Base-by-base conservation (phyloP, 2,329 filamentous ascomycete genomes). In the Penicillium sp. region DNA sequence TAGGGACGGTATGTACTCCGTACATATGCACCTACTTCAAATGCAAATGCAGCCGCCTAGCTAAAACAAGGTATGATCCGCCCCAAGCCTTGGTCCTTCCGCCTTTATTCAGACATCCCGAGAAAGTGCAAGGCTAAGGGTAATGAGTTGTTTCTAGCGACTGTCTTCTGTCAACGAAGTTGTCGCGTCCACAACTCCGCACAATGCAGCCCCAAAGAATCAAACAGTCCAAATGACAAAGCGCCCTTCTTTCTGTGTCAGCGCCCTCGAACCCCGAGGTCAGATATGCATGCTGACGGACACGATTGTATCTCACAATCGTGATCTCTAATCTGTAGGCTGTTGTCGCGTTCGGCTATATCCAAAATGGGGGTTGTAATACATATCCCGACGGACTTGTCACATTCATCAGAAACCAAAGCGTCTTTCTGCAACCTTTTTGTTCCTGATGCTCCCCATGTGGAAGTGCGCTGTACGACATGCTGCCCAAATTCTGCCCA, bases 401-500 rank as follows among this genome's bases (percentile, higher is more conserved):
- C 44, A 54, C 25, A 50, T 54, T 30, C 19, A n/a, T 22, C 36
- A 53, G 11, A 41, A 31, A 16, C 7, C 14, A 28, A 17, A 14
- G 14, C 22, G 14, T 14, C 9, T 12, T 41, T 8, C 36, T 41
- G 33, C 28, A 41, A 46, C n/a, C 26, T 47, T 47, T 45, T 25
- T 22, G 19, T 25, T 37, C 25, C 43, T 42, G 14, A 17, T 31
- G 4, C 14, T 14, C 31, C 22, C n/a, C n/a, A 22, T 30, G 14
- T 19, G 36, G 22, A 33, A 33, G 12, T 48, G 7, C 16, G 36
- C 31, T 49, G 51, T 50, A 36, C 37, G n/a, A 49, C 50, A 48
- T 53, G 43, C 44, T 42, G 51, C 51, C 51, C 45, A 25, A 41
- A 25, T 7, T 22, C 37, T 49, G 44, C 43, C 43, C 44, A 36